Conservation (phyloP, 1,139 yeast species). For the Yarrowia galli region DNA sequence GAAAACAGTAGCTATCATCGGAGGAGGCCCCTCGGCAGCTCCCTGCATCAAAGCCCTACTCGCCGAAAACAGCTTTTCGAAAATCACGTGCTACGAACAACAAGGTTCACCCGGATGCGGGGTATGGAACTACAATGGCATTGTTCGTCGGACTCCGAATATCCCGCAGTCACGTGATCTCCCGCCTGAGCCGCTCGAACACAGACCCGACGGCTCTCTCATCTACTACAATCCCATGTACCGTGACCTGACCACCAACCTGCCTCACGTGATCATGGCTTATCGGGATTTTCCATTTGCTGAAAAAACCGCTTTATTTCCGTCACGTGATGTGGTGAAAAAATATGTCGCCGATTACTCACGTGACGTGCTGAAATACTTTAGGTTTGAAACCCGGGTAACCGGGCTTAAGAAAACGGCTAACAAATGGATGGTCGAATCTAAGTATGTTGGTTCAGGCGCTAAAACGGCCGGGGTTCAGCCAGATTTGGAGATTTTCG, state of each 20-base stretch:
- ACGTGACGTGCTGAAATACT: conserved; percentile 50
- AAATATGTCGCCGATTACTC: conserved; percentile 59
- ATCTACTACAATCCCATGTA: conserved; percentile 54
- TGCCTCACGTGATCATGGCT: conserved; percentile 65
- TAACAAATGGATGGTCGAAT: conserved; percentile 13
- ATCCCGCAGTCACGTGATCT: neutral
- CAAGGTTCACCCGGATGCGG: conserved; percentile 6
- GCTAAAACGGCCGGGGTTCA: conserved; percentile 1
- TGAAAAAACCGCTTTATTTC: conserved; percentile 57
- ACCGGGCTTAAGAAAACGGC: conserved; percentile 1
- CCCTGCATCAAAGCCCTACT: conserved; percentile 16
- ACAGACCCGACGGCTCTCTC: conserved; percentile 10
- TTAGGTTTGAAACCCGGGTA: conserved; percentile 18
- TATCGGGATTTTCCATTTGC: conserved; percentile 60
- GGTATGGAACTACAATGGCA: conserved; percentile 34
- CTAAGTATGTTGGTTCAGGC: neutral
- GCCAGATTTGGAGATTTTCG: conserved; percentile 48
- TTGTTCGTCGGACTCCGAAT: conserved; percentile 4
- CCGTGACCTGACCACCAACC: conserved; percentile 65
- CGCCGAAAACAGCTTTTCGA: conserved; percentile 3
- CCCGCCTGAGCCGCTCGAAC: conserved; percentile 7
- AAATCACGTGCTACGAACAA: conserved; percentile 15
- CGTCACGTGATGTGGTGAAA: conserved; percentile 59
- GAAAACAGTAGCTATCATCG: conserved; percentile 12
- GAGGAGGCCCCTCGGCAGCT: conserved; percentile 20